Evolutionary conservation across 2,329 filamentous ascomycete genomes (phyloP).

Genomic region (Cladosporium sp.): DNA sequence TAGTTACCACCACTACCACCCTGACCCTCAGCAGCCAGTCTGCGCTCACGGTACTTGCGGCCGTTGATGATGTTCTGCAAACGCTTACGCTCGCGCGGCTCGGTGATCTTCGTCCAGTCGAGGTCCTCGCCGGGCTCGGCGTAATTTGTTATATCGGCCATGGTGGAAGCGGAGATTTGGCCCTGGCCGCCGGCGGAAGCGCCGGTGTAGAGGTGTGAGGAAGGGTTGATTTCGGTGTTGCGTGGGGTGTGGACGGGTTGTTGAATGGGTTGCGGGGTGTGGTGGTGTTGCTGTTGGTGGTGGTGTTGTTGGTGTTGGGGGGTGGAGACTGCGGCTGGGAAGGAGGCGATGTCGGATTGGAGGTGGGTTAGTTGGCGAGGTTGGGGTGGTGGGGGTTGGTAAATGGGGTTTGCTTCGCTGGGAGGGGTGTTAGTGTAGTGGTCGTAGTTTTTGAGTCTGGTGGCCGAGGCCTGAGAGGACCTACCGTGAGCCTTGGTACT

Average conservation of each 20-base stretch:
- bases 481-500: slow-evolving; percentile 39
- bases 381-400: slow-evolving; percentile 21
- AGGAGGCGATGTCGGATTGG: slow-evolving; percentile 36
- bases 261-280: not conserved
- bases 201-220: slow-evolving; percentile 39
- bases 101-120: slow-evolving; percentile 43
- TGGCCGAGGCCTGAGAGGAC: not conserved
- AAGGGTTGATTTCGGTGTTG: slow-evolving; percentile 32
- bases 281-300: slow-evolving; percentile 23
- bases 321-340: slow-evolving; percentile 25
- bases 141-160: slow-evolving; percentile 42
- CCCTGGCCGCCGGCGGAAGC: slow-evolving; percentile 36
- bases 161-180: slow-evolving; percentile 37
- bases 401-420: slow-evolving; percentile 22
- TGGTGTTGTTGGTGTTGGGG: slow-evolving; percentile 6
- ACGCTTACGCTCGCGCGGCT: slow-evolving; percentile 41
- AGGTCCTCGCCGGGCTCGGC: slow-evolving; percentile 44
- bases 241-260: slow-evolving; percentile 19
- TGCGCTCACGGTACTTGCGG: slow-evolving; percentile 42
- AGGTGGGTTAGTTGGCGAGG: slow-evolving; percentile 32
- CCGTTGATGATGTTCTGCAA: slow-evolving; percentile 45
- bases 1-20: slow-evolving; percentile 39
- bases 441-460: not conserved
- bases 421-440: not conserved
- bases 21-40: slow-evolving; percentile 40